Percentiles rank a stretch among this genome's conserved stretches.
phyloP scores from a whole-genome alignment of 805 yeast genomes.

The Saturnispora galanensis region DNA sequence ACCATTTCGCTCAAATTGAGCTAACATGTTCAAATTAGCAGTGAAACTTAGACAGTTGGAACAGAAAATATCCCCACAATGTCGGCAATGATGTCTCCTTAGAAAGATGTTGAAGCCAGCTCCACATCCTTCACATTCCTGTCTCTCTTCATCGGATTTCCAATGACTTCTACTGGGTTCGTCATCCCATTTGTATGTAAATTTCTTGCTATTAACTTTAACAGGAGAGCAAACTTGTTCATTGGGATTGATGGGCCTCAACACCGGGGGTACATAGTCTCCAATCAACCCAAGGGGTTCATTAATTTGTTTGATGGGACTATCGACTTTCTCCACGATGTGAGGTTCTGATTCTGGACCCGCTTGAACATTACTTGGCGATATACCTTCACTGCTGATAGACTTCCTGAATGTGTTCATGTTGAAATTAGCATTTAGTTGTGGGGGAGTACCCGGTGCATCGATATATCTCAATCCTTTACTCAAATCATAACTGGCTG shows the following conservation, averaged over 20 bases:
- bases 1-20: conserved; percentile 24
- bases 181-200: conserved; percentile 8
- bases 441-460: conserved; percentile 5
- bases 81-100: conserved; percentile 42
- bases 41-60: conserved; percentile 22
- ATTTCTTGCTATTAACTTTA: not conserved
- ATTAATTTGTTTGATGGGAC: conserved; percentile 31
- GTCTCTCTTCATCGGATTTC: conserved; percentile 35
- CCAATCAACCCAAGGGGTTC: conserved; percentile 37
- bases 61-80: conserved; percentile 42
- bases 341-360: too few relatives aligned
- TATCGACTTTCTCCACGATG: not conserved
- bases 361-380: not conserved
- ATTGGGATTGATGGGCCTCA: conserved; percentile 29
- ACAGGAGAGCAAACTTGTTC: not conserved
- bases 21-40: conserved; percentile 27
- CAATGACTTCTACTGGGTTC: conserved; percentile 47
- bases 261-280: conserved; percentile 40
- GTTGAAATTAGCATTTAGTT: not conserved
- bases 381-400: conserved; percentile 1
- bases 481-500: conserved; percentile 39
- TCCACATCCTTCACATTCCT: conserved; percentile 29
- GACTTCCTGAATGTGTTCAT: conserved; percentile 1
- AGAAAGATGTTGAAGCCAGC: conserved; percentile 21
- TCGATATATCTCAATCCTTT: conserved; percentile 28